These are phyloP conservation scores for Neurospora sp. DNA, from an alignment of 495 filamentous ascomycete species.

Conservation along the genomic window DNA sequence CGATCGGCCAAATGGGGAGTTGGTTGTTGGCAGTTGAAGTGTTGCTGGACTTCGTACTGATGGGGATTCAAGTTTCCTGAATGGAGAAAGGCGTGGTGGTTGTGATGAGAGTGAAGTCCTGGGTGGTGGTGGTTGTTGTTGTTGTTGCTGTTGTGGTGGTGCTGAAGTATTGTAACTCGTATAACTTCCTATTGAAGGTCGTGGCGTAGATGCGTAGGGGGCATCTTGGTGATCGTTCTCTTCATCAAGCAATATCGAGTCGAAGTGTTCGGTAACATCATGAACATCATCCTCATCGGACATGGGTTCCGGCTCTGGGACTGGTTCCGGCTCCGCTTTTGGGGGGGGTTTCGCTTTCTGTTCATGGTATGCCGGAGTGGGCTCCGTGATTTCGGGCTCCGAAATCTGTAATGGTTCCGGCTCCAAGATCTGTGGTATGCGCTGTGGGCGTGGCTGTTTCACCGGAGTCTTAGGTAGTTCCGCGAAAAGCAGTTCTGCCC, in stretches of 20 bases:
- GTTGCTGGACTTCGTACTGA: background rate
- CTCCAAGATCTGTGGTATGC: background rate
- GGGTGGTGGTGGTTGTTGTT: background rate
- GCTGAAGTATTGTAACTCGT: background rate
- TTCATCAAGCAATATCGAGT: constrained; percentile 1
- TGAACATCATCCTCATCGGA: background rate
- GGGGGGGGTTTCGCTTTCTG: background rate
- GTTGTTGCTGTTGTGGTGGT: background rate
- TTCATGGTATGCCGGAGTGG: background rate
- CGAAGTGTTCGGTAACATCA: background rate
- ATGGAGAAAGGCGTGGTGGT: background rate
- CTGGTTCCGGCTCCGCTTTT: background rate
- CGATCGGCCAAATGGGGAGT: background rate
- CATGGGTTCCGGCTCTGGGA: background rate
- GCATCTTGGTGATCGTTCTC: background rate
- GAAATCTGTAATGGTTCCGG: background rate
- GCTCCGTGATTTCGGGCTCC: background rate
- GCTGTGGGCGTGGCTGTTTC: constrained; percentile 2
- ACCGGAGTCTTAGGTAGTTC: constrained; percentile 31
- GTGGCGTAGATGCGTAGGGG: background rate
- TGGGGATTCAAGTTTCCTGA: background rate
- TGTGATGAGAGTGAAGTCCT: background rate
- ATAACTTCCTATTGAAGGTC: background rate
- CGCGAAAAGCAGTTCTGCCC: constrained; percentile 29
- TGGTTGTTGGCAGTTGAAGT: background rate